Evolutionary conservation across 371 early-diverging fungal species (phyloP).

Genomic region (Sanchytrium tribonematis): DNA sequence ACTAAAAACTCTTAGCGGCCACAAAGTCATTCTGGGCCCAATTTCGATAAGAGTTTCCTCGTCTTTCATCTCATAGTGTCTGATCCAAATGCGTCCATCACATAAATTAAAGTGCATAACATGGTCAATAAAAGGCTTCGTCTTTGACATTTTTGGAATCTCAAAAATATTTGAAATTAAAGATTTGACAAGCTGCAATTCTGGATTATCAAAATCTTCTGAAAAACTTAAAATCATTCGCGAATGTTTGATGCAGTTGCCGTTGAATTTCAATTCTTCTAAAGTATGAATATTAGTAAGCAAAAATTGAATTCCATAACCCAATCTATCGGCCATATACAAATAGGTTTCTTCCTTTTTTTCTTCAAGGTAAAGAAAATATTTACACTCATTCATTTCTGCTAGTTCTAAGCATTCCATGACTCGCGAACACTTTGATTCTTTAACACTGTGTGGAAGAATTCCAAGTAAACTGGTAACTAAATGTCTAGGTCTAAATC

Average conservation of each 20-base stretch:
- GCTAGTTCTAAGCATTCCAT: conserved; percentile 33
- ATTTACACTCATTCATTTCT: conserved; percentile 86
- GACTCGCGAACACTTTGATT: background rate
- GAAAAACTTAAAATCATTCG: conserved; percentile 81
- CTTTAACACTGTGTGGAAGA: background rate
- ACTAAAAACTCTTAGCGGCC: conserved; percentile 68
- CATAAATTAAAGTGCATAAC: conserved; percentile 62
- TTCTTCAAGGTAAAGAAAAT: conserved; percentile 74
- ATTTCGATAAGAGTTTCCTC: conserved; percentile 44
- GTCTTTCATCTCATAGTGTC: conserved; percentile 56
- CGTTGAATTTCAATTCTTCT: conserved; percentile 87
- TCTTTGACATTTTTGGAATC: conserved; percentile 54
- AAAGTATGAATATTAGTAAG: conserved; percentile 55
- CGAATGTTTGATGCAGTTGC: conserved; percentile 86
- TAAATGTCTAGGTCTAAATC: background rate
- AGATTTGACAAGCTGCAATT: conserved; percentile 58
- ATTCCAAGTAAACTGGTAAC: background rate
- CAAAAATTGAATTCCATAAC: conserved; percentile 14
- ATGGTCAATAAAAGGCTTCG: conserved; percentile 88
- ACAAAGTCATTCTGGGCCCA: conserved; percentile 85
- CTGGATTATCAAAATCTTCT: conserved; percentile 54
- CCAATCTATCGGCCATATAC: conserved; percentile 73
- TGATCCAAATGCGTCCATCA: conserved; percentile 71
- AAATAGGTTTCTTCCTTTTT: conserved; percentile 56
- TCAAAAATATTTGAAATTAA: conserved; percentile 44